These are phyloP conservation scores for Entoloma clypeatum DNA, from an alignment of 1,284 basidiomycete genomes.

Conservation along the genomic window DNA sequence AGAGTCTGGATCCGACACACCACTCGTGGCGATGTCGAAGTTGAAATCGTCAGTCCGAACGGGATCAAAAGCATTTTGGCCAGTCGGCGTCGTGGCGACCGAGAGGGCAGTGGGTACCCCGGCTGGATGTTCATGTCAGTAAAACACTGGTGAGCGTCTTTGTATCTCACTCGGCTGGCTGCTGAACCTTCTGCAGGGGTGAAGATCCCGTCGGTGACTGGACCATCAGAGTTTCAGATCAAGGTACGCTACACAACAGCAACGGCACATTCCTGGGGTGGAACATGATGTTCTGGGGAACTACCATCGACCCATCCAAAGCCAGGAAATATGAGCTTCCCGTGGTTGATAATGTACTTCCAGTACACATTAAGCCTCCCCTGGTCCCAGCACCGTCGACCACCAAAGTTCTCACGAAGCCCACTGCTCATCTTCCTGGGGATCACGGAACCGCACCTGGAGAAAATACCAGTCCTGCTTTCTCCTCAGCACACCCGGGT, in stretches of 20 bases:
- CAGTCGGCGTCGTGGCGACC: slow-evolving; percentile 68
- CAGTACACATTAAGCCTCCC: slow-evolving; percentile 39
- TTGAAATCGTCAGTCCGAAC: slow-evolving; percentile 82
- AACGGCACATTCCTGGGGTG: slow-evolving; percentile 87
- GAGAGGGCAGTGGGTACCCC: slow-evolving; percentile 68
- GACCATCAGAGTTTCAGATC: slow-evolving; percentile 86
- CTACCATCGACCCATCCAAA: slow-evolving; percentile 70
- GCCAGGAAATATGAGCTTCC: slow-evolving; percentile 66
- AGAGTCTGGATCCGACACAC: slow-evolving; percentile 91
- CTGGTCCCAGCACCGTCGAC: slow-evolving; percentile 34
- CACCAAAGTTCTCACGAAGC: slow-evolving; percentile 73
- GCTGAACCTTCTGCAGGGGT: slow-evolving; percentile 58
- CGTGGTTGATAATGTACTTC: slow-evolving; percentile 52
- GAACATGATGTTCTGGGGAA: slow-evolving; percentile 93
- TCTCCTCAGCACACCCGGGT: slow-evolving; percentile 35
- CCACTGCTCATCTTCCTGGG: slow-evolving; percentile 82
- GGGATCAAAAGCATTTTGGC: slow-evolving; percentile 87
- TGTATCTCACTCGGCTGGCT: not conserved
- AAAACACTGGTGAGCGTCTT: slow-evolving; percentile 84
- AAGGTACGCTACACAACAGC: slow-evolving; percentile 47
- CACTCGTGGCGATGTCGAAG: slow-evolving; percentile 89
- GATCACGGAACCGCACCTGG: slow-evolving; percentile 74
- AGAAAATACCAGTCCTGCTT: slow-evolving; percentile 67
- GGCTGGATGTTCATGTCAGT: slow-evolving; percentile 99
- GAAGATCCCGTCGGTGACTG: slow-evolving; percentile 93